A percentile compares a stretch with the other conserved stretches of the same genome.
phyloP scores from a whole-genome alignment of 2,329 filamentous ascomycete genomes.

The Ophiocordyceps polyrhachis-furcata region DNA sequence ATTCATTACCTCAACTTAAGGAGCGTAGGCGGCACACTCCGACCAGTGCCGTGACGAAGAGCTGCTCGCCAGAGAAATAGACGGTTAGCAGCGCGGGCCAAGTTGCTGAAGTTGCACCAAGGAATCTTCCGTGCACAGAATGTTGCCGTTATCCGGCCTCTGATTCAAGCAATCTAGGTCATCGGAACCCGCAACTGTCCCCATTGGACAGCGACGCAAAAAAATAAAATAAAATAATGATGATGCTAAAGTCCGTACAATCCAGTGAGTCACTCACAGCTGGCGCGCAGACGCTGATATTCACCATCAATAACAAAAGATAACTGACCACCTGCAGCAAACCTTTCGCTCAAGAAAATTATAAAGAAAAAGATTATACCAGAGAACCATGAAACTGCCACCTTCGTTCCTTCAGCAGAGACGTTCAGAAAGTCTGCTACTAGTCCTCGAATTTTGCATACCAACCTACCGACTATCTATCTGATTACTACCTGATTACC shows the following conservation, averaged over 20 bases:
- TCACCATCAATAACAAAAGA: background rate
- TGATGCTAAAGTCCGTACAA: background rate
- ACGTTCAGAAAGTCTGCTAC: background rate
- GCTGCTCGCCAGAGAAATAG: too few relatives aligned
- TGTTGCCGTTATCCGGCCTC: background rate
- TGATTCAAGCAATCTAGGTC: background rate
- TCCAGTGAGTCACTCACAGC: background rate
- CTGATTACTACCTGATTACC: background rate
- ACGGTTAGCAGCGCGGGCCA: background rate
- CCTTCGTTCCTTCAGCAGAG: background rate
- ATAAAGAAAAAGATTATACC: background rate
- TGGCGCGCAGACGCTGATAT: background rate
- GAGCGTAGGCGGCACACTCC: too few relatives aligned
- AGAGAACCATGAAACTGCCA: background rate
- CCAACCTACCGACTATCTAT: too few relatives aligned
- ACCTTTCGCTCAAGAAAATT: background rate
- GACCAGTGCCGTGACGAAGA: too few relatives aligned
- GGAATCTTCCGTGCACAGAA: background rate
- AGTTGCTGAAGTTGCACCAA: background rate
- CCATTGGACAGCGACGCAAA: background rate
- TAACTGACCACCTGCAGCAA: background rate
- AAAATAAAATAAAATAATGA: too few relatives aligned
- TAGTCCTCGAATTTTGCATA: too few relatives aligned
- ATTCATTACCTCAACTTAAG: too few relatives aligned
- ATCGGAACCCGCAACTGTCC: background rate